phyloP scores from a whole-genome alignment of 495 filamentous ascomycete species.

The Penicillium flavigenum region DNA sequence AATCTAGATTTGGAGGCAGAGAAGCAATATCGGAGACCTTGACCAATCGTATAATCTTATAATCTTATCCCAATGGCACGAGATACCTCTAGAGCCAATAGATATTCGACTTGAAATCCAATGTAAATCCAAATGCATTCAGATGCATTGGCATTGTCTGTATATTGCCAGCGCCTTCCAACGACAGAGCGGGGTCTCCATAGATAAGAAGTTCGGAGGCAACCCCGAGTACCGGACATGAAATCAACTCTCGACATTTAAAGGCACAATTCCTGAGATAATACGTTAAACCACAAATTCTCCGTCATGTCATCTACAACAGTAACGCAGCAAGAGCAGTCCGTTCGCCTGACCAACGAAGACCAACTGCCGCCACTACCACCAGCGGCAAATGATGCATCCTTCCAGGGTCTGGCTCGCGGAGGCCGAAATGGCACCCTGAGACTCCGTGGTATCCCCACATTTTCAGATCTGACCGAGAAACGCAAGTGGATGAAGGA shows the following conservation, averaged over 20 bases:
- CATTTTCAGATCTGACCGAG: slow-evolving; percentile 56
- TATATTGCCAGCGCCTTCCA: slow-evolving; percentile 13
- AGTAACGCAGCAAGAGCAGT: slow-evolving; percentile 17
- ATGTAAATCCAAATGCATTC: not conserved
- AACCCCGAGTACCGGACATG: not conserved
- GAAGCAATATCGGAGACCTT: not conserved
- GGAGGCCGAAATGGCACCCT: slow-evolving; percentile 42
- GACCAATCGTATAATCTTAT: not conserved
- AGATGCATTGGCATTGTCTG: not conserved
- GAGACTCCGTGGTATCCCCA: slow-evolving; percentile 56
- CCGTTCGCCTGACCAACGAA: slow-evolving; percentile 25
- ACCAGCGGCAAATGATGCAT: slow-evolving; percentile 27
- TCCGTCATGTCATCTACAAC: slow-evolving; percentile 27
- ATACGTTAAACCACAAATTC: not conserved
- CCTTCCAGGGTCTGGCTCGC: slow-evolving; percentile 43
- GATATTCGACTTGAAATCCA: not conserved
- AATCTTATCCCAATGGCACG: not conserved
- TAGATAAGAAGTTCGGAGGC: slow-evolving; percentile 21
- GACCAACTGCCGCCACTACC: slow-evolving; percentile 24
- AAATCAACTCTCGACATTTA: not conserved
- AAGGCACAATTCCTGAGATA: not conserved
- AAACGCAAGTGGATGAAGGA: slow-evolving; percentile 69
- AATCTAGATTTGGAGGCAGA: not conserved
- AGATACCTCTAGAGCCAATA: not conserved
- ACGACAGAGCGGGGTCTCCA: slow-evolving; percentile 16